Evolutionary conservation across 768 basidiomycete species (phyloP), one percentile per base, ranked within the genome.

Genomic region (Gloeophyllum trabeum): DNA sequence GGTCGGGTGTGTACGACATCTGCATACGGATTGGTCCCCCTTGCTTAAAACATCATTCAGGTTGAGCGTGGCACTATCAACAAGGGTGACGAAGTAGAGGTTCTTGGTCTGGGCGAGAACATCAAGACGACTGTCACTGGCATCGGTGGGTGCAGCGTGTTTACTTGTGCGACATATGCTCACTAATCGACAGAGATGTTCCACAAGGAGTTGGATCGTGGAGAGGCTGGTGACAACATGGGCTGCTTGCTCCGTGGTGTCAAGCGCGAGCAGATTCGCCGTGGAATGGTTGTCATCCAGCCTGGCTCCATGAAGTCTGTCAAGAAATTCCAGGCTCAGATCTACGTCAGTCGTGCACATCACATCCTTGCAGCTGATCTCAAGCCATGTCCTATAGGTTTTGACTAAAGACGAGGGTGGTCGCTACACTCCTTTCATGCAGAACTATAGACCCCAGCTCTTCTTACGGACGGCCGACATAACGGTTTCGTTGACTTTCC

Each of bases 211-310:
- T 78, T 99, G 43, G 96, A 99, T 26, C 80, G 92, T 43, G 93
- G 89, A 46, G 89, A 98, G 63, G 94, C 96, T 47, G 96, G 96
- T 53, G 96, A 99, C 65, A 98, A 98, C 72, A 97, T 98, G 90
- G 96, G 96, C 51, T 87, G 84, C 43, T 73, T 99, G 26, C 80
- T 99, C 36, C 90, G 96, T 62, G 93, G 96, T 58, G 70, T 97
- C 62, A 98, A 98, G 68, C 84, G 94, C 48, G 96, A 98, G 58
- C 91, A 98, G 63, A 69, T 99, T 55, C 75, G 77, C 49, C 86
- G 96, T 50, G 96, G 96, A 35, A 90, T 93, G 59, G 84, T 98
- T 43, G 76, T 99, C 56, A 76, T 81, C 51, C 73, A 78, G 24
- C 92, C 93, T 20, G 90, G 90, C 24, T 76, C 87, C 5, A 88